Evolutionary conservation across 192 early-diverging fungal species (phyloP).

Genomic region (Allomyces arbusculus): DNA sequence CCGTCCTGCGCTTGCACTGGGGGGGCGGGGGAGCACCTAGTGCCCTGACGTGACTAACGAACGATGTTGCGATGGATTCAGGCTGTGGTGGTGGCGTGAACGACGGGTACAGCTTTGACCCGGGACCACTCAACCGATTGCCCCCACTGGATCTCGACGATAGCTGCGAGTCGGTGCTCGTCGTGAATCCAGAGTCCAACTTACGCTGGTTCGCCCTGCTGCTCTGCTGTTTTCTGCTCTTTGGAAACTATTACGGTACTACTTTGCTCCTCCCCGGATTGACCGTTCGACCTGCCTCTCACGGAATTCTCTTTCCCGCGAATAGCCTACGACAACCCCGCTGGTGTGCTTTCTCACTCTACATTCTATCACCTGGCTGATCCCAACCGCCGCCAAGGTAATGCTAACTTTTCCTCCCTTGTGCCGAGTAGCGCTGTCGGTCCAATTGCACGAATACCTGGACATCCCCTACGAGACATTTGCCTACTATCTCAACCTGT

Average conservation of each 20-base stretch:
- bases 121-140: no score
- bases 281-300: no score
- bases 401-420: constrained; percentile 2
- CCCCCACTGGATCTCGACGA: no score
- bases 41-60: no score
- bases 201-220: constrained; percentile 14
- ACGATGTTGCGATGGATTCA: no score
- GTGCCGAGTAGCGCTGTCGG: constrained; percentile 13
- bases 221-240: constrained; percentile 15
- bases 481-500: constrained; percentile 21
- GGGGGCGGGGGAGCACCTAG: no score
- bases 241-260: constrained; percentile 22
- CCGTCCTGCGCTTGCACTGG: no score
- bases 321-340: not conserved
- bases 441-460: constrained; percentile 16
- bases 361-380: not conserved
- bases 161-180: no score
- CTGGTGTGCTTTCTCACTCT: not conserved
- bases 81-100: no score
- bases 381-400: not conserved
- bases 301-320: not conserved
- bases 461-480: constrained; percentile 12
- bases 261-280: no score
- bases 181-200: no score
- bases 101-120: no score